Evolutionary conservation across 768 basidiomycete species (phyloP), one percentile per base, ranked within the genome.

Genomic region (Ephemerocybe angulata): DNA sequence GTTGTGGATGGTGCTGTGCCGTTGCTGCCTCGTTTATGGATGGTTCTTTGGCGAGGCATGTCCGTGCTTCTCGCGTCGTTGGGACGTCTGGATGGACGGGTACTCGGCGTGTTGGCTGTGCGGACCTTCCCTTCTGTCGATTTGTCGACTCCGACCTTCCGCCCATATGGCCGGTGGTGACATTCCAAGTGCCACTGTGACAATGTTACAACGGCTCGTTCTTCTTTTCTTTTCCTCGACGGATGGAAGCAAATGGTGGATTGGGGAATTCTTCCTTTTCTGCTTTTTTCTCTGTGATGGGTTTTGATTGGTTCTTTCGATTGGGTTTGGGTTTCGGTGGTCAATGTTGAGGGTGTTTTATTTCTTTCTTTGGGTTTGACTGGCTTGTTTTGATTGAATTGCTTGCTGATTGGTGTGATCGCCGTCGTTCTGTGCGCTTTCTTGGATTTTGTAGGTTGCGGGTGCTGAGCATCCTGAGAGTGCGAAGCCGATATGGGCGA

Each of bases 401-500:
- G 25, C 43, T n/a, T 12, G 27, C 25, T 46, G 43, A 28, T 24
- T 24, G 13, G 21, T 46, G 43, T 46, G 24, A 46, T 46, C 43
- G 24, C 43, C 43, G 22, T 27, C 13, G 7, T 10, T 46, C 6
- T 46, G 4, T 46, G 8, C 44, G 47, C 30, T 54, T 8, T 33
- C 43, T 52, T 49, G 53, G n/a, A n/a, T n/a, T 29, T 38, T 40
- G 25, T 61, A 72, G 70, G 52, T 62, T 46, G 56, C 64, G 51
- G 60, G 65, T 53, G 66, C 63, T 47, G 54, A 67, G n/a, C 57
- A 67, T 52, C 68, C 71, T 40, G 77, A 78, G 54, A 64, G 62
- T 15, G 62, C 64, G 55, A 76, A 76, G 60, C 77, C 76, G 28
- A 70, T 74, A 24, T 79, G 77, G 77, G 74, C 74, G n/a, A 63